Evolutionary conservation across 495 filamentous ascomycete species (phyloP), one percentile per base, ranked within the genome.

Genomic region (Lasiosphaeria miniovina): DNA sequence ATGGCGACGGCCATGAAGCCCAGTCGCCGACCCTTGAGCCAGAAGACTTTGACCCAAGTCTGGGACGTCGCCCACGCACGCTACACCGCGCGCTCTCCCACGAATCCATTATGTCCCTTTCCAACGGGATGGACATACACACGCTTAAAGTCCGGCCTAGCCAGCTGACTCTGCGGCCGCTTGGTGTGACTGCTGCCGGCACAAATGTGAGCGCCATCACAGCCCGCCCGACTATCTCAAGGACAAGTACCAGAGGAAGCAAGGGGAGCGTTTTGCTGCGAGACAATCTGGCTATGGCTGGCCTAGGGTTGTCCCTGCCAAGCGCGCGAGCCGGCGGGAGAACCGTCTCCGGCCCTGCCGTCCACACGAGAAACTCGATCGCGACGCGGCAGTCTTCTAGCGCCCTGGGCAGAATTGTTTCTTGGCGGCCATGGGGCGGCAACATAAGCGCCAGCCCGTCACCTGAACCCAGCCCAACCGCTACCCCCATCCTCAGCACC

Each of bases 81-180:
- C 61, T 78, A 12, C 77, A 74, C 4, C 76, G 80, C 4, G 64
- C 73, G 1, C 46, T 75, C 9, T 83, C 80, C 1, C 80, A 83
- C 50, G 80, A 84, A 62, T 82, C 80, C 41, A 79, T 84, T 59
- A 74, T 83, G 59, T 83, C 80, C 0, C 69, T 82, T 1, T 74
- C 78, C 8, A 81, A 81, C 49, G 77, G 77, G 0, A 73, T 83
- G 54, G 80, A 83, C 63, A 82, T 83, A 15, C 82, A 82, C 64
- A 83, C 80, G 0, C 71, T 84, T 24, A 77, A 77, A 57, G 75
- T 72, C 0, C 69, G 80, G 4, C 80, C 82, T 9, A 81, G 78
- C 32, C 82, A 84, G 54, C 71, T 82, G 11, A 73, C 74, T 0
- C 74, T 84, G 6, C 61, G 73, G 6, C 77, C 71, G 6, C 69